Conservation (phyloP, 192 early-diverging fungal species). For the Linnemannia elongata region DNA sequence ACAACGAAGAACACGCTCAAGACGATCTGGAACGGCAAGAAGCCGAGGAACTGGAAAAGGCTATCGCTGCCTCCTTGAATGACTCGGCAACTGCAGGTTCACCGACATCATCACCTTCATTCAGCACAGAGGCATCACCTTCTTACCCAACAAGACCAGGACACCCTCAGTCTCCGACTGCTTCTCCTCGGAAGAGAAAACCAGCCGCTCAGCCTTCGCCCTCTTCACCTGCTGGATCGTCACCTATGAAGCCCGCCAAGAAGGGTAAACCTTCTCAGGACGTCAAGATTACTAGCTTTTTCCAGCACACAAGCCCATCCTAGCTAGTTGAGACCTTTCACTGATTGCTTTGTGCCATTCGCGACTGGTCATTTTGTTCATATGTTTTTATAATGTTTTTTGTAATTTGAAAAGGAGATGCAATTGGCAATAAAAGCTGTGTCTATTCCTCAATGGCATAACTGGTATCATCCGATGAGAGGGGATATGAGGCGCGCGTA, state of each 20-base stretch:
- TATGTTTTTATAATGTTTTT: background rate
- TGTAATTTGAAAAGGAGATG: background rate
- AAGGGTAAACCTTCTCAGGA: constrained; percentile 28
- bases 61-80: constrained; percentile 36
- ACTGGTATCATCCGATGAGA: constrained; percentile 1
- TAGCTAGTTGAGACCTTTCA: background rate
- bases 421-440: background rate
- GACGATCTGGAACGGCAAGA: background rate
- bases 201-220: background rate
- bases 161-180: background rate
- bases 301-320: constrained; percentile 10
- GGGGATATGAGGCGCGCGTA: background rate
- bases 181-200: constrained; percentile 12
- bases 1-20: background rate
- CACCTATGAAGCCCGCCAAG: constrained; percentile 14
- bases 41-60: constrained; percentile 35
- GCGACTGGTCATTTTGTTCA: background rate
- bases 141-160: background rate
- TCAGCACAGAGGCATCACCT: background rate
- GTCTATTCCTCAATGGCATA: background rate
- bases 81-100: background rate
- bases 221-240: background rate
- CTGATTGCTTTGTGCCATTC: background rate
- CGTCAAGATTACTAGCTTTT: constrained; percentile 49
- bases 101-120: background rate